A percentile compares a stretch with the other conserved stretches of the same genome.
Conservation (phyloP, 495 filamentous ascomycete species). For the Penicillium coffeae region DNA sequence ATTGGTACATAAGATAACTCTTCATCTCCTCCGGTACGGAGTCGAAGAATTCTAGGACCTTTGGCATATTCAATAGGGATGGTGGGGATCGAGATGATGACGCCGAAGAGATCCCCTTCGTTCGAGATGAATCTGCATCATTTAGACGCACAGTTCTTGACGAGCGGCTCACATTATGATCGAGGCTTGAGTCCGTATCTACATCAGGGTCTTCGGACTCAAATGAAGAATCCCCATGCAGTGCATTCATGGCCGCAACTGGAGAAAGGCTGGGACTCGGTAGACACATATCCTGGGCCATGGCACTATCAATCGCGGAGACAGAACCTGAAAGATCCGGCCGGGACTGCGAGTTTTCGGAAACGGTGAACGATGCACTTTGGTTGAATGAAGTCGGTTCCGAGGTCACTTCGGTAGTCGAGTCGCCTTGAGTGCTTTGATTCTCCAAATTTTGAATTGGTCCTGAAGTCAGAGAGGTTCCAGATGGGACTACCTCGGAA, state of each 20-base stretch:
- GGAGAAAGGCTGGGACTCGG: conserved; percentile 94
- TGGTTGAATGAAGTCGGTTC: conserved; percentile 19
- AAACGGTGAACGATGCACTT: conserved; percentile 18
- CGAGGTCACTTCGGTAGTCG: conserved; percentile 7
- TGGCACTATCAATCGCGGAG: conserved; percentile 52
- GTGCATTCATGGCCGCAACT: conserved; percentile 71
- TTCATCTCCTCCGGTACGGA: conserved; percentile 84
- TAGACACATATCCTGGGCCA: conserved; percentile 81
- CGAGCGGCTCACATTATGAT: conserved; percentile 30
- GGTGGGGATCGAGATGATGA: conserved; percentile 26
- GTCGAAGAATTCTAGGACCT: conserved; percentile 87
- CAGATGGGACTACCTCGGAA: conserved; percentile 23
- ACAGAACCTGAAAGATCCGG: conserved; percentile 30
- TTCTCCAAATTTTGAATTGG: conserved; percentile 4
- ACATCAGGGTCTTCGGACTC: conserved; percentile 42
- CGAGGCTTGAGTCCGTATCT: conserved; percentile 46
- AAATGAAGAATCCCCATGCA: conserved; percentile 45
- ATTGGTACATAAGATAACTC: conserved; percentile 91
- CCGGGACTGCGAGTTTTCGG: conserved; percentile 21
- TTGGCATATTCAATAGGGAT: conserved; percentile 68
- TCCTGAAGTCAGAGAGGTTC: conserved; percentile 3
- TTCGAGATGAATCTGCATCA: conserved; percentile 9
- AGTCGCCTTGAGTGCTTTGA: conserved; percentile 6
- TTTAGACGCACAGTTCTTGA: conserved; percentile 19
- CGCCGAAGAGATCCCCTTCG: conserved; percentile 6